Evolutionary conservation across 2,329 filamentous ascomycete species (phyloP).

Genomic region (Pezicula carpinea): DNA sequence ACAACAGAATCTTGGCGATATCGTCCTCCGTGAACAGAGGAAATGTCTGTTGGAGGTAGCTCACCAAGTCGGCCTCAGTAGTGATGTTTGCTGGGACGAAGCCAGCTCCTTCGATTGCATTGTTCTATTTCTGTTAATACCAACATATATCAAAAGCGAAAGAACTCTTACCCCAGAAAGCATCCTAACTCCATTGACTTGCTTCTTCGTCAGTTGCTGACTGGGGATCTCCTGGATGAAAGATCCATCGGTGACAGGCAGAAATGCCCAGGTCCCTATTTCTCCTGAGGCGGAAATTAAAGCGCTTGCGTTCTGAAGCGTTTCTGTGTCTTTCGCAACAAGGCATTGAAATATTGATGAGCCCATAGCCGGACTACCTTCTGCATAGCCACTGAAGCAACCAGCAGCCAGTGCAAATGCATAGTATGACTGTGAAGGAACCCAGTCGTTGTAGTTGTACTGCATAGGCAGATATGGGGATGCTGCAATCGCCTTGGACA

Average conservation of each 20-base stretch:
- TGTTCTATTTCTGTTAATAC: slow-evolving; percentile 30
- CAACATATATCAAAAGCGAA: no score
- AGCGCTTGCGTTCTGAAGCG: slow-evolving; percentile 19
- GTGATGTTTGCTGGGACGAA: slow-evolving; percentile 40
- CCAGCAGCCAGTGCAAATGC: slow-evolving; percentile 36
- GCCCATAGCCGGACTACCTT: not conserved
- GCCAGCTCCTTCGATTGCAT: slow-evolving; percentile 42
- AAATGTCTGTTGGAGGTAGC: slow-evolving; percentile 35
- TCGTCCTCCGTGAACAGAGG: slow-evolving; percentile 35
- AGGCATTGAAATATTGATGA: slow-evolving; percentile 21
- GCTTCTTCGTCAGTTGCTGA: slow-evolving; percentile 20
- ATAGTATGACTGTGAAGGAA: slow-evolving; percentile 38
- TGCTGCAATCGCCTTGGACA: slow-evolving; percentile 20
- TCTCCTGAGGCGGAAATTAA: slow-evolving; percentile 9
- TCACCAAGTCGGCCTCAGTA: slow-evolving; percentile 33
- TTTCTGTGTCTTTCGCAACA: slow-evolving; percentile 17
- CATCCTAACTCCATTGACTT: slow-evolving; percentile 22
- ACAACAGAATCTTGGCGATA: slow-evolving; percentile 22
- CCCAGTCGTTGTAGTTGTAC: slow-evolving; percentile 39
- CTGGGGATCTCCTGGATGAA: slow-evolving; percentile 26
- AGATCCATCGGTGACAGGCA: slow-evolving; percentile 30
- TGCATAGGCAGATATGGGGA: slow-evolving; percentile 48
- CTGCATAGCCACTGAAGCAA: slow-evolving; percentile 20
- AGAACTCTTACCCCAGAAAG: slow-evolving; percentile 2
- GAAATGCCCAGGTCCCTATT: slow-evolving; percentile 25